These are phyloP conservation scores for Colletotrichum lupini DNA, from an alignment of 2,329 filamentous ascomycete species.

Conservation along the genomic window DNA sequence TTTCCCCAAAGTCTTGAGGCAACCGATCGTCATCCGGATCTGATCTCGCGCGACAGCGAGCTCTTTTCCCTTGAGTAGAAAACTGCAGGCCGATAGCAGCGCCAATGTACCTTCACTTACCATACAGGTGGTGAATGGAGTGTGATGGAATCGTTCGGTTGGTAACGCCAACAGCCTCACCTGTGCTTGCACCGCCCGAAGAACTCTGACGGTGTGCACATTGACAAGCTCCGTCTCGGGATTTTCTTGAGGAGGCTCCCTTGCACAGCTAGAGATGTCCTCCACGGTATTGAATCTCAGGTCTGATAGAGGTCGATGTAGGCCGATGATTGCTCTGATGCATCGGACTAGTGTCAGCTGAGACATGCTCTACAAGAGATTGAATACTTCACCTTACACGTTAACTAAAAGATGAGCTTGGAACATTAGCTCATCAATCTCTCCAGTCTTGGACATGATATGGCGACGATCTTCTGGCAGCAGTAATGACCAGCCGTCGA, in stretches of 20 bases:
- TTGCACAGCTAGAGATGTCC: slow-evolving; percentile 49
- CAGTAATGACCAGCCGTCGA: slow-evolving; percentile 52
- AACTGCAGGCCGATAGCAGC: slow-evolving; percentile 50
- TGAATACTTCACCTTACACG: slow-evolving; percentile 36
- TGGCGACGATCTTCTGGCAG: slow-evolving; percentile 46
- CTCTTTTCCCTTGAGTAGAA: slow-evolving; percentile 45
- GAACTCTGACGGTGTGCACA: slow-evolving; percentile 52
- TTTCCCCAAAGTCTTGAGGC: slow-evolving; percentile 47
- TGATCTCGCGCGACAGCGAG: slow-evolving; percentile 51
- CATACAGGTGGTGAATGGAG: slow-evolving; percentile 54
- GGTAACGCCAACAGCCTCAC: slow-evolving; percentile 52
- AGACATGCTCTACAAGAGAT: not conserved
- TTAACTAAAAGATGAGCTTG: slow-evolving; percentile 42
- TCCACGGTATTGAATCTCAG: slow-evolving; percentile 52
- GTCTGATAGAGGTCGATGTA: slow-evolving; percentile 52
- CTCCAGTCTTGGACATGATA: slow-evolving; percentile 44
- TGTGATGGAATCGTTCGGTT: slow-evolving; percentile 46
- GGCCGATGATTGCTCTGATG: slow-evolving; percentile 45
- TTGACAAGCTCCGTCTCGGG: slow-evolving; percentile 42
- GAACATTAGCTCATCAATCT: slow-evolving; percentile 45
- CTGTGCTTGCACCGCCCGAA: slow-evolving; percentile 51
- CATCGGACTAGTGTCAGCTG: no score
- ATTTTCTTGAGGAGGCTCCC: slow-evolving; percentile 36
- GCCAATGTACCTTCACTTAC: slow-evolving; percentile 49
- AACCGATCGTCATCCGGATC: slow-evolving; percentile 54